Evolutionary conservation across 495 filamentous ascomycete species (phyloP), one percentile per base, ranked within the genome.

Genomic region (Lasiosphaeriaceae sp.): DNA sequence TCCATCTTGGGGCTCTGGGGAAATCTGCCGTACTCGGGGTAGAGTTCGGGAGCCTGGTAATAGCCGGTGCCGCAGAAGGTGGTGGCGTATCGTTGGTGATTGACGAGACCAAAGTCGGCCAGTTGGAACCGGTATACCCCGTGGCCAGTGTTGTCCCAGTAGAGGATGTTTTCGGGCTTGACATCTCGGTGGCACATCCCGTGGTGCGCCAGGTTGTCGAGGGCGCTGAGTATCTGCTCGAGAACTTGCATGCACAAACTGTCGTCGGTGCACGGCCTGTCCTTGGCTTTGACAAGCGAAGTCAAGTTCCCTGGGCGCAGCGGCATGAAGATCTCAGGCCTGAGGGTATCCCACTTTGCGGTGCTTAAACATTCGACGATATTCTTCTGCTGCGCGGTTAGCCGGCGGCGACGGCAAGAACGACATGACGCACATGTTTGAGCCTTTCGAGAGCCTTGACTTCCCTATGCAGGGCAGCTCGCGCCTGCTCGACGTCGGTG

Each of bases 151-250:
- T 6, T n/a, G n/a, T n/a, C n/a, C 6, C 1, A 41, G 50, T 61
- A 70, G 8, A 90, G 73, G 22, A 89, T 83, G 64, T 90, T 90
- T 57, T 86, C 83, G 0, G 87, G 87, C 67, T 90, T 90, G 49
- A 90, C 71, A 71, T 90, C 87, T 23, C 86, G 74, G 64, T 90
- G 86, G 48, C 88, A 81, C 54, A 89, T 83, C 19, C 80, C 78
- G 60, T 85, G 2, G n/a, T 1, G 16, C 0, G 47, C 49, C 1
- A 70, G 50, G 43, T 56, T 64, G 50, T 67, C 62, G 1, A 70
- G 49, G 0, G 62, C 65, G 14, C 51, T 37, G 9, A 70, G 60
- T 44, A 70, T 66, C 20, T 70, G 60, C 41, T 53, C n/a, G 2
- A 57, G 22, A 11, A 59, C 57, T 6, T 43, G 4, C 3, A 16